phyloP scores from a whole-genome alignment of 345 rosid genomes.

The Ricinus communis region DNA sequence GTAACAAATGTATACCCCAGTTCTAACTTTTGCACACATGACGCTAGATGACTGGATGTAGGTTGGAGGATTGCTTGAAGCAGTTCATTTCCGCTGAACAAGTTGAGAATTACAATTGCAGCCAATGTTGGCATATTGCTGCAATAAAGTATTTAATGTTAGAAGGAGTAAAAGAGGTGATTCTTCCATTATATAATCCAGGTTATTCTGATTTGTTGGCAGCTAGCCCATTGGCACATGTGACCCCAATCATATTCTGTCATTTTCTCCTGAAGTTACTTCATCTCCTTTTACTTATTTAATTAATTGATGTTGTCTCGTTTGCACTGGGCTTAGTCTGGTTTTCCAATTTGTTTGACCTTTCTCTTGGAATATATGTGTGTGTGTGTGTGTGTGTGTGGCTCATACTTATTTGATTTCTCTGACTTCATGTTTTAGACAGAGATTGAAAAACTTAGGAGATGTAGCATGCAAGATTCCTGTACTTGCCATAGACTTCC shows the following conservation, averaged over 20 bases:
- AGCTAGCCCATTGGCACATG: not conserved
- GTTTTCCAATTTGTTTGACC: not conserved
- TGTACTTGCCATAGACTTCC: slow-evolving; percentile 54
- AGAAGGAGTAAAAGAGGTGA: slow-evolving; percentile 53
- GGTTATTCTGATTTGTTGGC: not conserved
- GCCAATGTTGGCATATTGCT: slow-evolving; percentile 80
- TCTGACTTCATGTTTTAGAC: slow-evolving; percentile 31
- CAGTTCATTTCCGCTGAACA: slow-evolving; percentile 58
- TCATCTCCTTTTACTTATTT: not conserved
- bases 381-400: not conserved
- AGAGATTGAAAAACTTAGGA: slow-evolving; percentile 52
- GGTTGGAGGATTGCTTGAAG: slow-evolving; percentile 68
- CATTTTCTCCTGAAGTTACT: not conserved
- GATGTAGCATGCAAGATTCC: slow-evolving; percentile 50
- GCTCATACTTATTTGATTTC: slow-evolving; percentile 10
- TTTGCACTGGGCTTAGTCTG: not conserved
- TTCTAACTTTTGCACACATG: slow-evolving; percentile 10
- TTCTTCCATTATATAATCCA: not conserved
- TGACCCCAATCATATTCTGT: not conserved
- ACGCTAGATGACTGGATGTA: slow-evolving; percentile 55
- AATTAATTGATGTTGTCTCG: not conserved
- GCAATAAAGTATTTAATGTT: slow-evolving; percentile 56
- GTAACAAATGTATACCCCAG: not conserved
- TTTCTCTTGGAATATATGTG: not conserved
- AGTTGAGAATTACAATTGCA: slow-evolving; percentile 69